Evolutionary conservation across 371 early-diverging fungal genomes (phyloP).

Genomic region (Mortierella polycephala): DNA sequence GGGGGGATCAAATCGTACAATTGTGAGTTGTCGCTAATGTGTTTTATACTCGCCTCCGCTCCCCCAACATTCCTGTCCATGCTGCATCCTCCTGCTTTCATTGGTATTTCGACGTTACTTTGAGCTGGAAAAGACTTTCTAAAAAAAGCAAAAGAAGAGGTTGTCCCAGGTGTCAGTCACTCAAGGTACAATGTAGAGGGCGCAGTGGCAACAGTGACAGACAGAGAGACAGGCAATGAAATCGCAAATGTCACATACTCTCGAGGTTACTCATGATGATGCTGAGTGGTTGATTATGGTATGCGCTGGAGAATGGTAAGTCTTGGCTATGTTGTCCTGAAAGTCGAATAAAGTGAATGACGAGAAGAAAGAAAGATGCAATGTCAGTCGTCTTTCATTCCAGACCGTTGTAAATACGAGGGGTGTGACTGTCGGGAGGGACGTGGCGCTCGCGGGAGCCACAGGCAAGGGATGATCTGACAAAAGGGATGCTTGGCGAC

Average conservation of each 20-base stretch:
- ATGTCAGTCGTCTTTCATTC: no score
- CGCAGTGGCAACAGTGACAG: neutral
- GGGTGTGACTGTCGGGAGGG: no score
- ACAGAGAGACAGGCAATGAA: neutral
- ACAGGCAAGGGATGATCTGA: no score
- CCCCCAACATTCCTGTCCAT: neutral
- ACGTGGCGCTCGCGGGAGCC: no score
- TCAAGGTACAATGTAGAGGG: neutral
- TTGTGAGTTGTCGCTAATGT: no score
- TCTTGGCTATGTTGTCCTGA: neutral
- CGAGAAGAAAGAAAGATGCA: neutral
- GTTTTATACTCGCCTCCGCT: neutral
- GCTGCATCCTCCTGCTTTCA: neutral
- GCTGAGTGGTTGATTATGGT: neutral
- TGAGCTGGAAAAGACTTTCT: conserved; percentile 79
- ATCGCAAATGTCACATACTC: conserved; percentile 19
- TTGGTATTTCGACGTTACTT: conserved; percentile 57
- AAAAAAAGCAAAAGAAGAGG: conserved; percentile 2
- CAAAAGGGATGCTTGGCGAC: no score
- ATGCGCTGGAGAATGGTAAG: neutral
- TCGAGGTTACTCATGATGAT: conserved; percentile 54
- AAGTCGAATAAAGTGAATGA: neutral
- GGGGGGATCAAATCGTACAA: no score
- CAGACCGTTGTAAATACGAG: no score
- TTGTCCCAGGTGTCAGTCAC: neutral